Evolutionary conservation across 495 filamentous ascomycete genomes (phyloP).

Genomic region (Recurvomyces mirabilis): DNA sequence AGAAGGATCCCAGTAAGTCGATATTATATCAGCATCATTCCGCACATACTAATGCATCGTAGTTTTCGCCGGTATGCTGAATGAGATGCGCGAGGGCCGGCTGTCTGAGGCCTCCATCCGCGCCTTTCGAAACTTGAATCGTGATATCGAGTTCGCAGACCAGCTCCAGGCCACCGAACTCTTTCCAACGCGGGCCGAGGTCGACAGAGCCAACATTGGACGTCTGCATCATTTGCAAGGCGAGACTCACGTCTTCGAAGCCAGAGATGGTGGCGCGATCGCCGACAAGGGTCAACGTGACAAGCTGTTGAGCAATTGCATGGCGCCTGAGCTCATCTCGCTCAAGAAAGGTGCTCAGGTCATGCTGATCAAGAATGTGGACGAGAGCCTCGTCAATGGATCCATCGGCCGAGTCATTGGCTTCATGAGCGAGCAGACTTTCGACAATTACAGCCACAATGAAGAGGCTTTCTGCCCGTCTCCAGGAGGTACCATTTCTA

Average conservation of each 20-base stretch:
- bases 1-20: slow-evolving; percentile 67
- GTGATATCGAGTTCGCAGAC: slow-evolving; percentile 61
- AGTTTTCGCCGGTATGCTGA: slow-evolving; percentile 89
- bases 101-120: slow-evolving; percentile 57
- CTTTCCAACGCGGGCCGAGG: slow-evolving; percentile 85
- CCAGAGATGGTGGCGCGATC: slow-evolving; percentile 64
- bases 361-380: slow-evolving; percentile 99
- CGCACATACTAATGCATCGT: background rate
- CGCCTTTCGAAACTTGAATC: slow-evolving; percentile 58
- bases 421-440: slow-evolving; percentile 77
- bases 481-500: slow-evolving; percentile 27
- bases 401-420: slow-evolving; percentile 74
- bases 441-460: slow-evolving; percentile 50
- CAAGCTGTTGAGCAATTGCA: slow-evolving; percentile 75
- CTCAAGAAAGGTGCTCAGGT: slow-evolving; percentile 91
- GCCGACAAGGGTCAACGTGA: slow-evolving; percentile 56
- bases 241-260: slow-evolving; percentile 52
- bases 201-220: slow-evolving; percentile 69
- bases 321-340: slow-evolving; percentile 67
- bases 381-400: slow-evolving; percentile 86
- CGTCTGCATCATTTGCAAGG: slow-evolving; percentile 64
- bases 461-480: slow-evolving; percentile 36
- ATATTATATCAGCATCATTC: background rate
- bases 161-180: slow-evolving; percentile 81
- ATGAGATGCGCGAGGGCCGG: slow-evolving; percentile 88